Conservation (phyloP, 225 moss, liverwort and hornwort genomes). For the Sphagnum contortum region DNA sequence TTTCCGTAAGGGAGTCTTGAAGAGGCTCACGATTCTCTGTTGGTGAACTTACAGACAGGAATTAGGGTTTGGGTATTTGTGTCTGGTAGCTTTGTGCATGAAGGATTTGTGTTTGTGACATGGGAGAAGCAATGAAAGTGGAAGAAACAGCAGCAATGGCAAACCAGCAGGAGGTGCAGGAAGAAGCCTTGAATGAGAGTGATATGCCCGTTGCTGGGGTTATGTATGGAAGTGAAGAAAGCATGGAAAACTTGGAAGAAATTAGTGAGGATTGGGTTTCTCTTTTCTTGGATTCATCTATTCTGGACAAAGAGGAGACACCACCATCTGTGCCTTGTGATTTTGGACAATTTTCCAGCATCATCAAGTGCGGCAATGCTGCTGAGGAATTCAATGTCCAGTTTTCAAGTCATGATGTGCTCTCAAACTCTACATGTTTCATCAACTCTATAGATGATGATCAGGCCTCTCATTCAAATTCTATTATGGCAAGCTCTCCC, state of each 20-base stretch:
- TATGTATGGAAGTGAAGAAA: constrained; percentile 9
- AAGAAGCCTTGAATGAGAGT: too few relatives aligned
- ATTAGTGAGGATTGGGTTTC: constrained; percentile 71
- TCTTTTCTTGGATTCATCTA: constrained; percentile 27
- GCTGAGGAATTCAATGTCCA: constrained; percentile 12
- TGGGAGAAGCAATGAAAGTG: too few relatives aligned
- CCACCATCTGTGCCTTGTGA: constrained; percentile 13
- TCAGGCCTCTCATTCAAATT: constrained; percentile 13
- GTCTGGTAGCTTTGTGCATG: too few relatives aligned
- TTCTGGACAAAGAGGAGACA: constrained; percentile 14
- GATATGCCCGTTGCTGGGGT: background rate
- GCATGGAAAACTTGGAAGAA: constrained; percentile 31
- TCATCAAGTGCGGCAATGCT: constrained; percentile 6
- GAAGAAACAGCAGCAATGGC: too few relatives aligned
- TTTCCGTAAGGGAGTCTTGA: too few relatives aligned
- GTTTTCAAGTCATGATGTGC: constrained; percentile 18
- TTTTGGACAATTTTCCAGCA: constrained; percentile 15
- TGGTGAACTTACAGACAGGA: too few relatives aligned
- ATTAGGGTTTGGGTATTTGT: too few relatives aligned
- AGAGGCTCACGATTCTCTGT: too few relatives aligned
- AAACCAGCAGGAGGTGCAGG: too few relatives aligned
- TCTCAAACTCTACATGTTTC: constrained; percentile 5
- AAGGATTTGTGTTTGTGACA: too few relatives aligned
- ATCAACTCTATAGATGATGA: background rate
- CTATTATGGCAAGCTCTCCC: constrained; percentile 19